Conservation (phyloP, 2,329 filamentous ascomycete genomes). For the Trichophyton schoenleinii region DNA sequence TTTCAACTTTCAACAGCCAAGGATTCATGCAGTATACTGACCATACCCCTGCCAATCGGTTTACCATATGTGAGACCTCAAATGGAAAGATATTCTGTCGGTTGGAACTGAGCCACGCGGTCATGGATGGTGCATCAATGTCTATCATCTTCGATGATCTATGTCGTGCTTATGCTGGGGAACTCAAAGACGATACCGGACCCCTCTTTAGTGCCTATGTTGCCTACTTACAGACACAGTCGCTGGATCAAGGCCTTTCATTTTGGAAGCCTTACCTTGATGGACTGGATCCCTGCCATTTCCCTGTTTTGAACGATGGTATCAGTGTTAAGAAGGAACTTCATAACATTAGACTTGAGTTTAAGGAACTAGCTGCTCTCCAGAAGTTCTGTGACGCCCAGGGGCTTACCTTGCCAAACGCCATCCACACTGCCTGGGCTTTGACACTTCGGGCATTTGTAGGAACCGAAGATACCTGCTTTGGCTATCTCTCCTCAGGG, state of each 20-base stretch:
- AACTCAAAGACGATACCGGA: slow-evolving; percentile 26
- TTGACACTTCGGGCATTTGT: slow-evolving; percentile 48
- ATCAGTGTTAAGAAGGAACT: slow-evolving; percentile 17
- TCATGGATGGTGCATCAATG: slow-evolving; percentile 41
- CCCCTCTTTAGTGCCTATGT: slow-evolving; percentile 28
- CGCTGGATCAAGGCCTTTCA: slow-evolving; percentile 20
- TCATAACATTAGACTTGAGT: slow-evolving; percentile 21
- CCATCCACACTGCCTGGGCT: slow-evolving; percentile 61
- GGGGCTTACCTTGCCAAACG: slow-evolving; percentile 39
- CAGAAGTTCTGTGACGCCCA: slow-evolving; percentile 30
- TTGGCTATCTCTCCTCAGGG: slow-evolving; percentile 16
- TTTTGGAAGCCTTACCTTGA: slow-evolving; percentile 30
- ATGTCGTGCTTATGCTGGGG: slow-evolving; percentile 33
- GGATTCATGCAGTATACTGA: slow-evolving; percentile 18
- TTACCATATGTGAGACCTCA: slow-evolving; percentile 34
- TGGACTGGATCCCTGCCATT: slow-evolving; percentile 24
- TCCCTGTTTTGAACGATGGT: slow-evolving; percentile 26
- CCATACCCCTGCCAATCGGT: slow-evolving; percentile 31
- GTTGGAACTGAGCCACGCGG: slow-evolving; percentile 41
- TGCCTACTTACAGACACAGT: slow-evolving; percentile 19
- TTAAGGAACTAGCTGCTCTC: slow-evolving; percentile 20
- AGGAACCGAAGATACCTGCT: slow-evolving; percentile 51
- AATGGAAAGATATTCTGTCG: slow-evolving; percentile 31
- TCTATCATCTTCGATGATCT: slow-evolving; percentile 38
- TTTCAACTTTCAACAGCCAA: slow-evolving; percentile 22